These are phyloP conservation scores for Neurospora tetraspora DNA, from an alignment of 495 filamentous ascomycete genomes.

Conservation along the genomic window DNA sequence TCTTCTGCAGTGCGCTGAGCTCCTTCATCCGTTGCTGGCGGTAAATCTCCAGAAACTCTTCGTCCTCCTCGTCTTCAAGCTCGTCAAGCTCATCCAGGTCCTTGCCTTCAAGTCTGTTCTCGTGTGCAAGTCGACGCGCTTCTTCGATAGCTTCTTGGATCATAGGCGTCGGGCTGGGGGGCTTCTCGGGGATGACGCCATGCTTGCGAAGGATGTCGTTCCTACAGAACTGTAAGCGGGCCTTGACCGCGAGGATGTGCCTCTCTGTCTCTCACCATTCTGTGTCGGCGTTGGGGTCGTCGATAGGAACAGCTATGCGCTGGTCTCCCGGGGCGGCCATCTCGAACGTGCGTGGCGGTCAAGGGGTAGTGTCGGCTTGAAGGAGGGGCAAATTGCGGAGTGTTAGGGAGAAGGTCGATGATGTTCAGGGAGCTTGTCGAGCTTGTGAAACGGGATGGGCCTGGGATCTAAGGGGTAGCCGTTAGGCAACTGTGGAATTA, in stretches of 20 bases:
- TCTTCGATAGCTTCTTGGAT: slow-evolving; percentile 92
- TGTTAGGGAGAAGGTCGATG: background rate
- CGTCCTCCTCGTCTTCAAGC: slow-evolving; percentile 87
- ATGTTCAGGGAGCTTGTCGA: background rate
- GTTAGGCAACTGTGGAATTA: background rate
- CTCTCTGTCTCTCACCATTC: slow-evolving; percentile 61
- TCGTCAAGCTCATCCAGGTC: slow-evolving; percentile 87
- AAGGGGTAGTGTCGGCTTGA: background rate
- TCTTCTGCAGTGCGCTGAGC: slow-evolving; percentile 59
- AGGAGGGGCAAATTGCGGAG: background rate
- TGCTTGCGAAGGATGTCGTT: slow-evolving; percentile 98
- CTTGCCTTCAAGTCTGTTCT: slow-evolving; percentile 86
- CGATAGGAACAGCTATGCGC: slow-evolving; percentile 67
- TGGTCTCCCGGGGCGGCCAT: slow-evolving; percentile 69
- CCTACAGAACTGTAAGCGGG: slow-evolving; percentile 41
- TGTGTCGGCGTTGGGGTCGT: slow-evolving; percentile 92
- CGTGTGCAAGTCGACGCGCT: slow-evolving; percentile 68
- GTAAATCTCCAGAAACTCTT: slow-evolving; percentile 79
- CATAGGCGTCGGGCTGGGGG: slow-evolving; percentile 82
- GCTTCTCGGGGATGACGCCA: slow-evolving; percentile 91
- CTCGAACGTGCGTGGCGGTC: slow-evolving; percentile 13
- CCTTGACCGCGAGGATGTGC: background rate
- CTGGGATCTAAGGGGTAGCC: background rate
- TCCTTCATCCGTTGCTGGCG: slow-evolving; percentile 76
- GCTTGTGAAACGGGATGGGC: background rate